Evolutionary conservation across 2,329 filamentous ascomycete species (phyloP), one percentile per base, ranked within the genome.

Genomic region (Acrocalymma vagum): DNA sequence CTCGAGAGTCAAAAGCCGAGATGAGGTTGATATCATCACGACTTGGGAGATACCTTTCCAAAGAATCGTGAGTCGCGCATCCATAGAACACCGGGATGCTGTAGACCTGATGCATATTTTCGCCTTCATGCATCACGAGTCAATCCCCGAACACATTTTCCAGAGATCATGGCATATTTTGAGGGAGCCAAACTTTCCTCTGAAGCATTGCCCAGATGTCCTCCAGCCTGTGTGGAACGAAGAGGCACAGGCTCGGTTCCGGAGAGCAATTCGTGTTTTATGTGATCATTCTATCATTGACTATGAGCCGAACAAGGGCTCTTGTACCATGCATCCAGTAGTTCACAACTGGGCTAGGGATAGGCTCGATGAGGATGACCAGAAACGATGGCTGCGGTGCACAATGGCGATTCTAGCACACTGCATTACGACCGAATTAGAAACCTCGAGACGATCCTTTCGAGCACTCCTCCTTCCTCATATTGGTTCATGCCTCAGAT

Each of bases 321-420:
- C 35, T 36, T 67, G 62, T 34, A 61, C 59, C 9, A 60, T 67
- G 51, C 63, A 69, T 44, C 63, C 61, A 8, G 41, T 68, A 5
- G 53, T 67, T 24, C 64, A 69, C 42, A 54, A 38, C 13, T 69
- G 63, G 65, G 64, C 58, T 11, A 51, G 65, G 30, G 55, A 64
- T 15, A 53, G 63, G 29, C 60, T 60, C 3, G 17, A 51, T 14
- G 51, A 57, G 38, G 44, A 21, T 15, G 42, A 51, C 2, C 41
- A 38, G n/a, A 60, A 61, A 27, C 58, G 60, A 45, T 63, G 59
- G 30, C 24, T 68, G 11, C 60, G 52, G 43, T 64, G 52, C 42
- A 47, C 61, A 51, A 60, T 54, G 38, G 53, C 57, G 13, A 26
- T 28, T n/a, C 45, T 33, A 36, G 49, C 37, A 38, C 42, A 45